These are phyloP conservation scores for Penicillium sp. DNA, from an alignment of 2,329 filamentous ascomycete species.

Conservation along the genomic window DNA sequence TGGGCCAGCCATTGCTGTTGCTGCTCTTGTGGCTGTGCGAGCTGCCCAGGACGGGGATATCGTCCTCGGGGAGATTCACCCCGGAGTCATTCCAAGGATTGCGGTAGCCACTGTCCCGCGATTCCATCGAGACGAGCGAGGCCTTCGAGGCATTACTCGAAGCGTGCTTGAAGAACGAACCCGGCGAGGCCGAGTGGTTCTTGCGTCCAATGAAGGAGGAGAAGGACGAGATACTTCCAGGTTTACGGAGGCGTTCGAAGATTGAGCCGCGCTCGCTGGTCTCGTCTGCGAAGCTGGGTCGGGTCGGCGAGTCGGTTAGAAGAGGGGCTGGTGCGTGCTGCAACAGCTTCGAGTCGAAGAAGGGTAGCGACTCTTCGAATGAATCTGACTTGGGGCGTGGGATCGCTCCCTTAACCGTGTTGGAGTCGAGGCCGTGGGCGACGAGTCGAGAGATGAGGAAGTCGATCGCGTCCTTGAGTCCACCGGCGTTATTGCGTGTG, in stretches of 20 bases:
- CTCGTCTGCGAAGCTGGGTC: constrained; percentile 80
- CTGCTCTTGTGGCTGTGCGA: constrained; percentile 68
- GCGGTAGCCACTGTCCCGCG: constrained; percentile 89
- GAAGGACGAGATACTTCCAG: constrained; percentile 90
- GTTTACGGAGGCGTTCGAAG: constrained; percentile 92
- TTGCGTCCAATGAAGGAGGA: constrained; percentile 97
- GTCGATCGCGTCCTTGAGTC: constrained; percentile 93
- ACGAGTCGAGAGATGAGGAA: constrained; percentile 87
- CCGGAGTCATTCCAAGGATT: constrained; percentile 99
- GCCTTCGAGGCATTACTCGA: constrained; percentile 90
- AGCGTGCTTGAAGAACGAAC: constrained; percentile 88
- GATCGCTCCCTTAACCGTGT: constrained; percentile 88
- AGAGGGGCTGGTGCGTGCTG: constrained; percentile 85
- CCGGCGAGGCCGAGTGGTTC: constrained; percentile 86
- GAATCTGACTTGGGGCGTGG: constrained; percentile 98
- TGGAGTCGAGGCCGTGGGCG: constrained; percentile 84
- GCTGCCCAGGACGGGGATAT: constrained; percentile 59
- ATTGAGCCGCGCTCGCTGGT: constrained; percentile 79
- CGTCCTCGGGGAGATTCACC: constrained; percentile 89
- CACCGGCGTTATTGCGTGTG: constrained; percentile 95
- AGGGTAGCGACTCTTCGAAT: constrained; percentile 94
- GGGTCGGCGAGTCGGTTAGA: constrained; percentile 85
- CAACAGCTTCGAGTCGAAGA: constrained; percentile 94
- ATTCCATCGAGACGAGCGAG: constrained; percentile 94
- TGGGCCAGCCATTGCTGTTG: constrained; percentile 59